Conservation (phyloP, 345 rosid species). For the Reutealis trisperma region DNA sequence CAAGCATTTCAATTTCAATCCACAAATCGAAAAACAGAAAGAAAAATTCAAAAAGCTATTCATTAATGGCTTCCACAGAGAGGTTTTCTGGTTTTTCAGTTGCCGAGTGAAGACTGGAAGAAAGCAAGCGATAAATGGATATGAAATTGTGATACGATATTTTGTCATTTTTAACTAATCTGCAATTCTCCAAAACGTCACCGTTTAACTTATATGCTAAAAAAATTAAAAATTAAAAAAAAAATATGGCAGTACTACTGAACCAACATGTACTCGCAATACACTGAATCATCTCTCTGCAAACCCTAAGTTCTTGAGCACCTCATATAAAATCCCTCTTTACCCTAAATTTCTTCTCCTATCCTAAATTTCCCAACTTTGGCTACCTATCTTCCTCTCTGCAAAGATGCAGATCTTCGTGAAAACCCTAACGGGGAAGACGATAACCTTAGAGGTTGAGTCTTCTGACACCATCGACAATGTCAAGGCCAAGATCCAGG, state of each 20-base stretch:
- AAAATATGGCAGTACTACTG: no score
- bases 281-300: not conserved
- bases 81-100: not conserved
- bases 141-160: not conserved
- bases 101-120: not conserved
- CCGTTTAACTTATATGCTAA: no score
- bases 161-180: not conserved
- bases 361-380: not conserved
- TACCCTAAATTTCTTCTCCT: not conserved
- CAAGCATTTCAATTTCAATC: not conserved
- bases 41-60: no score
- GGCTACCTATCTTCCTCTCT: not conserved
- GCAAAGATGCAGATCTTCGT: conserved; percentile 35
- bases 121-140: not conserved
- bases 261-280: not conserved
- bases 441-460: conserved; percentile 37
- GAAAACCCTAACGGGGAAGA: conserved; percentile 39
- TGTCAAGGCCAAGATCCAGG: conserved; percentile 38
- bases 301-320: conserved; percentile 14
- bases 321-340: conserved; percentile 5
- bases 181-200: not conserved
- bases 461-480: conserved; percentile 37
- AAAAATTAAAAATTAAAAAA: no score
- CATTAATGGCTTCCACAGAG: no score
- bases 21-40: no score